phyloP scores from a whole-genome alignment of 306 rosid genomes.

The Acacia crassicarpa region DNA sequence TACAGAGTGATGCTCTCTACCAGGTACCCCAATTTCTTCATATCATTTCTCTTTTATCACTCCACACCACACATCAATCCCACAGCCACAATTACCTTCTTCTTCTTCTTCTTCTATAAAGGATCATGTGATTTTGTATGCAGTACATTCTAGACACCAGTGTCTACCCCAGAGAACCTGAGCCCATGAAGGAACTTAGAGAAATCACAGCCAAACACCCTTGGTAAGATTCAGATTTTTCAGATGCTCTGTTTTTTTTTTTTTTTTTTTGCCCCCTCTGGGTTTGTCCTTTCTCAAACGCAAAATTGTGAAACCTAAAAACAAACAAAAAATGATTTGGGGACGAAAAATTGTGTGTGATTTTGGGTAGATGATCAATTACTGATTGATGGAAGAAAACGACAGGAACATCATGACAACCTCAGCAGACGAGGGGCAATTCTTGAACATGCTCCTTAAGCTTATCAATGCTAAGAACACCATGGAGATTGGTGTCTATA shows the following conservation, averaged over 20 bases:
- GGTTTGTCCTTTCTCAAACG: background rate
- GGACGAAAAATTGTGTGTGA: background rate
- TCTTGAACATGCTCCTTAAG: conserved; percentile 86
- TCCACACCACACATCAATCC: background rate
- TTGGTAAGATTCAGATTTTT: conserved; percentile 37
- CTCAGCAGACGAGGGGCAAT: conserved; percentile 92
- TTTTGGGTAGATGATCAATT: background rate
- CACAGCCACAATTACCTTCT: background rate
- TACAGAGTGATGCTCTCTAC: conserved; percentile 91
- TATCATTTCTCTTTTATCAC: background rate
- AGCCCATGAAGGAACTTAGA: conserved; percentile 88
- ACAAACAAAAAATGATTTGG: background rate
- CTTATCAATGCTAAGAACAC: conserved; percentile 92
- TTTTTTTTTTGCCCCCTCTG: background rate
- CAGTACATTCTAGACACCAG: conserved; percentile 87
- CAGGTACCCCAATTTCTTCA: conserved; percentile 51
- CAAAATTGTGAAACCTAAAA: background rate
- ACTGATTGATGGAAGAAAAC: conserved; percentile 25
- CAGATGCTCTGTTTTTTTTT: background rate
- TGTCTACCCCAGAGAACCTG: conserved; percentile 91
- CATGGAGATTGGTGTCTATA: conserved; percentile 95
- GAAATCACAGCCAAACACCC: conserved; percentile 92
- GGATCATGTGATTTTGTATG: conserved; percentile 18
- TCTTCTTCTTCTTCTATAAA: background rate
- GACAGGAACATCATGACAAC: conserved; percentile 94